Percentiles rank a stretch among this genome's conserved stretches.
Conservation (phyloP, 106 monocot genomes). For the Posidonia australis region DNA sequence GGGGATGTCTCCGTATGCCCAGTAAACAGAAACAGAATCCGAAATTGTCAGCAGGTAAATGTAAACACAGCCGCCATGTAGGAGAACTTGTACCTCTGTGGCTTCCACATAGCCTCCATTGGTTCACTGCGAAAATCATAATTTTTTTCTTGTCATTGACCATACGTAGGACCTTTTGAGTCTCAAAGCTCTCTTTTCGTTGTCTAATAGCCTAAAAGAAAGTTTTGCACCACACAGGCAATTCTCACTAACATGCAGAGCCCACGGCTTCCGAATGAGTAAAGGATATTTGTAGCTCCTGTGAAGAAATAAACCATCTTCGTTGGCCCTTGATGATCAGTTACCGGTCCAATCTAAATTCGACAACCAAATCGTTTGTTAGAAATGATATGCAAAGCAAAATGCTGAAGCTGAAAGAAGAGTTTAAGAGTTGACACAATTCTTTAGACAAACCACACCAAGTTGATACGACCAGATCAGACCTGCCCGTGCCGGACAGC, state of each 20-base stretch:
- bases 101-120: constrained; percentile 18
- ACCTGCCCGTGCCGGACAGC: constrained; percentile 14
- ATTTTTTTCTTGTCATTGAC: too few relatives aligned
- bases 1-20: constrained; percentile 11
- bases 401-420: too few relatives aligned
- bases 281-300: constrained; percentile 14
- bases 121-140: constrained; percentile 1
- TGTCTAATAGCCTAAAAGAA: too few relatives aligned
- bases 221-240: too few relatives aligned
- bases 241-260: constrained; percentile 10
- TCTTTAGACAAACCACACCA: too few relatives aligned
- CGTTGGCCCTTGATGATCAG: constrained; percentile 9
- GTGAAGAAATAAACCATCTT: constrained; percentile 15
- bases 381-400: too few relatives aligned
- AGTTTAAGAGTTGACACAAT: too few relatives aligned
- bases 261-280: constrained; percentile 17
- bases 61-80: constrained; percentile 9
- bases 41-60: constrained; percentile 14
- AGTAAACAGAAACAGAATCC: constrained; percentile 12
- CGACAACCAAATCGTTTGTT: too few relatives aligned
- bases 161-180: too few relatives aligned
- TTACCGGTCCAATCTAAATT: too few relatives aligned
- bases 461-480: background rate
- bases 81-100: constrained; percentile 10
- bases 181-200: too few relatives aligned